These are phyloP conservation scores for Xerocomus brunneocitrinus DNA, from an alignment of 768 basidiomycete genomes.

Conservation along the genomic window DNA sequence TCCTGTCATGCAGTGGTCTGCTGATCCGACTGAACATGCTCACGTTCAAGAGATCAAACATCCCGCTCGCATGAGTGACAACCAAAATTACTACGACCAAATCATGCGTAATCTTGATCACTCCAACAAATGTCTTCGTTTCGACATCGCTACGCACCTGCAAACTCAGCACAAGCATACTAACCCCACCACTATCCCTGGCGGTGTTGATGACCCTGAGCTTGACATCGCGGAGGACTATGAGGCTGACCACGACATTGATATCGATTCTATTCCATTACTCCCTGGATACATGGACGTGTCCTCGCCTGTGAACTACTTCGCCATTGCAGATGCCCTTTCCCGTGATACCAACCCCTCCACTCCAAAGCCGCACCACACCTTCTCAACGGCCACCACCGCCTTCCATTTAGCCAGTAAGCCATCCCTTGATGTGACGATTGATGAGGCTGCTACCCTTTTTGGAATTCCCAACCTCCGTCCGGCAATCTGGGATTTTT, in stretches of 20 bases:
- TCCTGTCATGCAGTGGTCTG: background rate
- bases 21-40: background rate
- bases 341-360: too few species aligned
- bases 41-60: background rate
- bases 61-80: background rate
- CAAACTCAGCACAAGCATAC: background rate
- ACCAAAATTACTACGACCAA: background rate
- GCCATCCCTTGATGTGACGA: background rate
- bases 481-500: background rate
- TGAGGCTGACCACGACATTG: background rate
- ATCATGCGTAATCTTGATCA: background rate
- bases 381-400: background rate
- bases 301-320: too few species aligned
- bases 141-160: background rate
- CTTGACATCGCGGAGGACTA: background rate
- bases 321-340: too few species aligned
- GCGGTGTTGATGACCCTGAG: background rate
- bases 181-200: too few species aligned
- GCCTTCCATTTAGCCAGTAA: slow-evolving; percentile 4
- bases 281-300: background rate
- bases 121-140: background rate
- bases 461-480: slow-evolving; percentile 1
- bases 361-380: background rate
- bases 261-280: background rate
- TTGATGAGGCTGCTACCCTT: slow-evolving; percentile 1